Base-by-base conservation (phyloP, 1,139 yeast species). In the Yamadazyma mexicana region DNA sequence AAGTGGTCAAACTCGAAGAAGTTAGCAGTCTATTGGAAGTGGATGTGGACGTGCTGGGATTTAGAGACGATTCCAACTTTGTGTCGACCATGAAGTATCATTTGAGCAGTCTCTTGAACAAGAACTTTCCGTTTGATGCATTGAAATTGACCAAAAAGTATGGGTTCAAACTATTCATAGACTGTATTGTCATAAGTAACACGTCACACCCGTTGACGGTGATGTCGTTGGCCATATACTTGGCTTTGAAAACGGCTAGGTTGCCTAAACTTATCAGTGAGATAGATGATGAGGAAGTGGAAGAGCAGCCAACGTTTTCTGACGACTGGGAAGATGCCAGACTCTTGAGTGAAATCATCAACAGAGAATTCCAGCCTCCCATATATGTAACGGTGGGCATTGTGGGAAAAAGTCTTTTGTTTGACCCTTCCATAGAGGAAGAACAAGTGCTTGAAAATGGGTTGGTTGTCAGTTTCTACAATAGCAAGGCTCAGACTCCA, bases 371-470 rank as follows among this genome's bases (percentile, higher is more conserved):
- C 62, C 72, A 73, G 36, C 94, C 95, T 1, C 96, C 97, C 0
- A 64, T 91, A 17, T 67, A 87, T 33, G 78, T 91, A 47, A 77
- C 91, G 0, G 61, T 87, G 31, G 95, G 96, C 0, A 71, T 85
- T 2, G 77, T 87, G 1, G 95, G 92, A 1, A 59, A 73, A 11
- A 83, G 79, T 47, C 64, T 80, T 34, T 73, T 84, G 4, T 71
- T 89, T 33, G 98, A 91, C 56, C 97, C 98, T 0, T 82, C 94
- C 1, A 64, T 77, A 16, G 87, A 83, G 46, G 98, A 91, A 60
- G 91, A 87, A 55, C 87, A 82, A 46, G 95, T 89, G 2, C 74
- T 91, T 44, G 95, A 89, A 50, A 85, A 86, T 47, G 96, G 95
- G 0, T 48, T 91, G 15, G 66, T 88, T 35, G 59, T 87, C 7